Evolutionary conservation across 108 stramenopile species (phyloP).

Genomic region (Pseudonitzschia delicatissima): DNA sequence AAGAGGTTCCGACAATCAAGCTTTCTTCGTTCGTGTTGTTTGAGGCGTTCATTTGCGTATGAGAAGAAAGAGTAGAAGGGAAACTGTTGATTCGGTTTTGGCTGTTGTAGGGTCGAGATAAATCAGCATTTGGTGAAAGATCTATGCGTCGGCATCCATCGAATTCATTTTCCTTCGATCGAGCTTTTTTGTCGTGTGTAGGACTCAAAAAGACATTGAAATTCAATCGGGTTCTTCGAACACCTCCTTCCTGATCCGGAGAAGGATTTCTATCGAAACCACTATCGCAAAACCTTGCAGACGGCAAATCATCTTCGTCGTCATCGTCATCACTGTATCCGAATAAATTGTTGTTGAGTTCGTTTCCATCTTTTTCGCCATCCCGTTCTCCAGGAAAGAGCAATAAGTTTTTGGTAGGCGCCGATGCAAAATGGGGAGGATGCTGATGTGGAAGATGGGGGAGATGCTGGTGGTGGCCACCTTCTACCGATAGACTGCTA

Average conservation of each 20-base stretch:
- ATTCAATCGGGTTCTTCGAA: constrained; percentile 60
- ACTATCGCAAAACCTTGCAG: background rate
- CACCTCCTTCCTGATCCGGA: constrained; percentile 2
- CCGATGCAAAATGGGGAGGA: constrained; percentile 41
- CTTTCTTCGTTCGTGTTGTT: constrained; percentile 15
- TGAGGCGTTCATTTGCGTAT: constrained; percentile 18
- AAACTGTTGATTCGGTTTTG: constrained; percentile 33
- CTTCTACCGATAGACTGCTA: constrained; percentile 36
- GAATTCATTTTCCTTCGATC: constrained; percentile 11
- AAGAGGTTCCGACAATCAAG: background rate
- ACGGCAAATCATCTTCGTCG: constrained; percentile 20
- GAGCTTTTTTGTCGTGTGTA: background rate
- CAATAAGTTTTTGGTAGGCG: constrained; percentile 4
- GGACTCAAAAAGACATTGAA: constrained; percentile 49
- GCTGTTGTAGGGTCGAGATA: constrained; percentile 18
- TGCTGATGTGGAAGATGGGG: constrained; percentile 33
- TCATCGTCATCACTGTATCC: constrained; percentile 36
- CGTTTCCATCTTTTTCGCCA: constrained; percentile 22
- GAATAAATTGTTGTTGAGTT: constrained; percentile 26
- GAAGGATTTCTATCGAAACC: background rate
- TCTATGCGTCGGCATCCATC: background rate
- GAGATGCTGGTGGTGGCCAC: constrained; percentile 23
- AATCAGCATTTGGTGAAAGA: constrained; percentile 13
- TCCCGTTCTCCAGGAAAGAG: constrained; percentile 25
- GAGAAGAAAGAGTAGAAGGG: constrained; percentile 25